phyloP scores from a whole-genome alignment of 768 basidiomycete species.

The Suillus fuscotomentosus region DNA sequence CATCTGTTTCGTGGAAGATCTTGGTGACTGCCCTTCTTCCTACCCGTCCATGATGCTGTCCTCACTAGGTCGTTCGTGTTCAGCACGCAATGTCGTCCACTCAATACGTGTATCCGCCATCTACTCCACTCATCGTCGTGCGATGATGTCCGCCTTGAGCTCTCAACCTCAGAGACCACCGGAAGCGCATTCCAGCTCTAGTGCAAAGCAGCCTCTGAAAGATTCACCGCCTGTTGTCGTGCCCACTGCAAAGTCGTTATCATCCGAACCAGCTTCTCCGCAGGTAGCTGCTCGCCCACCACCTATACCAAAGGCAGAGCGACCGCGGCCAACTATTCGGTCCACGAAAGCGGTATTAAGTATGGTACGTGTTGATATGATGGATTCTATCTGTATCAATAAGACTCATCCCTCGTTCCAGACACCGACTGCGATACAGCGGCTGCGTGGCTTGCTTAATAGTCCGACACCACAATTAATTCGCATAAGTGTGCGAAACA shows the following conservation, averaged over 20 bases:
- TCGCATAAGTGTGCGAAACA: conserved; percentile 93
- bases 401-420: conserved; percentile 30
- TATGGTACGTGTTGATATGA: conserved; percentile 48
- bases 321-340: conserved; percentile 62
- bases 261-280: conserved; percentile 62
- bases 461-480: conserved; percentile 89
- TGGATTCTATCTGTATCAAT: conserved; percentile 1
- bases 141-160: conserved; percentile 68
- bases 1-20: background rate
- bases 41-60: background rate
- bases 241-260: conserved; percentile 45
- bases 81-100: background rate
- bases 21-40: background rate
- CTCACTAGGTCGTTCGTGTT: background rate
- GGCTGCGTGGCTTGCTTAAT: conserved; percentile 70
- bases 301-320: conserved; percentile 61
- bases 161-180: conserved; percentile 25
- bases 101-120: background rate
- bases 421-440: conserved; percentile 77
- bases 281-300: conserved; percentile 74
- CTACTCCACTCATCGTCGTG: conserved; percentile 40
- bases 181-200: conserved; percentile 14
- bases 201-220: conserved; percentile 22
- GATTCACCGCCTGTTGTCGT: conserved; percentile 55
- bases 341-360: conserved; percentile 76